Conservation (phyloP, 2,329 filamentous ascomycete genomes). For the Tothia fuscella region DNA sequence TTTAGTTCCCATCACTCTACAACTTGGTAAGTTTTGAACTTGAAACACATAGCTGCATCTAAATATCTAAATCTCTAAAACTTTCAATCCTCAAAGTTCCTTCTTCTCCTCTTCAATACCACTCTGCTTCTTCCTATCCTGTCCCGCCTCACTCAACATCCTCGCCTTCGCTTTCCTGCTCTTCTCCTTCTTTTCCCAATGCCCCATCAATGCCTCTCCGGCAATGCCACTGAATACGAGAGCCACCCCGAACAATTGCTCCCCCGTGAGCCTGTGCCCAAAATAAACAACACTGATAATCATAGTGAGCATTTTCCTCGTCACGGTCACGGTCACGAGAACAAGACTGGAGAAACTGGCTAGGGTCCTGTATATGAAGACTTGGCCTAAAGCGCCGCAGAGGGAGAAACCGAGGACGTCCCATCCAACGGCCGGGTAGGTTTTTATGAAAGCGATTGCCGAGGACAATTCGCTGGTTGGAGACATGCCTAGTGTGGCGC, state of each 20-base stretch:
- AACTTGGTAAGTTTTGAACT: too few relatives aligned
- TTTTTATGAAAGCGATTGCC: conserved; percentile 69
- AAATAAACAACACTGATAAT: conserved; percentile 91
- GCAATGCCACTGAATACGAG: conserved; percentile 94
- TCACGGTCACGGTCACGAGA: conserved; percentile 92
- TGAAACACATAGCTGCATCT: too few relatives aligned
- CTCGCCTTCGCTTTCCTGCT: conserved; percentile 43
- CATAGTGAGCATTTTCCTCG: conserved; percentile 99
- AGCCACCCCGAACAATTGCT: conserved; percentile 87
- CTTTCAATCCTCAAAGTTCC: not conserved
- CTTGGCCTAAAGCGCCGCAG: conserved; percentile 84
- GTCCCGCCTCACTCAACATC: conserved; percentile 4
- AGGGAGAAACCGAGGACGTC: conserved; percentile 83
- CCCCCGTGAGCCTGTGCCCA: conserved; percentile 71
- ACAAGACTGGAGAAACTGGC: conserved; percentile 84
- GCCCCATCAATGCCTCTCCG: conserved; percentile 71
- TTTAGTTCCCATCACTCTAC: too few relatives aligned
- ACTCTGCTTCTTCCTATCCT: not conserved
- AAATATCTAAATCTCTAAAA: too few relatives aligned
- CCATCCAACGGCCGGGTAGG: conserved; percentile 70
- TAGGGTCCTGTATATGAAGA: conserved; percentile 96
- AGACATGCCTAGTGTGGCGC: conserved; percentile 29
- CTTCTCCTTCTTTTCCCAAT: conserved; percentile 74
- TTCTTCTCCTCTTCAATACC: conserved; percentile 2
- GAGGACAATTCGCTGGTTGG: conserved; percentile 60